Percentiles rank a stretch among this genome's conserved stretches.
Conservation (phyloP, 176 grass and related monocot species). For the barley (Hordeum vulgare) region DNA sequence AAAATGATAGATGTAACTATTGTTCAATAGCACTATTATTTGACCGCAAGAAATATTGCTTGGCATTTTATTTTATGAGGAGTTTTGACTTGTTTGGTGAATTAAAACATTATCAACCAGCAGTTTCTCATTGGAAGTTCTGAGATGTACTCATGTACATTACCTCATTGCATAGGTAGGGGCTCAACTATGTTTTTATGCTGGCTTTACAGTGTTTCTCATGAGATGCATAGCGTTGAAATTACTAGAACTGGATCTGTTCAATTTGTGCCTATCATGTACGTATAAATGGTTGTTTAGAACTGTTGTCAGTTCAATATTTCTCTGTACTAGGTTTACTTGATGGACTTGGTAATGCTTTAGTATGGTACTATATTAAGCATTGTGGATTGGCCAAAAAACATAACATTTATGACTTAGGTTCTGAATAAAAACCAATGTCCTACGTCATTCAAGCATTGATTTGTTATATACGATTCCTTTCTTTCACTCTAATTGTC, state of each 20-base stretch:
- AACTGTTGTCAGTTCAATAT: background rate
- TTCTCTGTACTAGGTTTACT: background rate
- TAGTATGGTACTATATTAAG: background rate
- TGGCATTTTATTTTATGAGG: background rate
- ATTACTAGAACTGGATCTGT: constrained; percentile 1
- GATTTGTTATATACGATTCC: constrained; percentile 1
- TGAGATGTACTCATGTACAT: constrained; percentile 13
- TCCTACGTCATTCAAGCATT: background rate
- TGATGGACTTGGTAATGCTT: background rate
- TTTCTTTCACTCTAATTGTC: constrained; percentile 10
- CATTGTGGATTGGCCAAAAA: background rate
- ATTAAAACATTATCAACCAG: background rate
- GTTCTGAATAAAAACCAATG: background rate
- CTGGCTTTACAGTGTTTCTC: background rate
- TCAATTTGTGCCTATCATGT: background rate
- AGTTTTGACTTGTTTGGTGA: background rate
- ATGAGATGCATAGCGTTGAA: background rate
- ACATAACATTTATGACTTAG: background rate
- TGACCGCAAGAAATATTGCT: constrained; percentile 3
- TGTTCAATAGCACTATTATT: background rate
- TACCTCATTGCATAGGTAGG: background rate
- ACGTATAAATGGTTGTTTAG: background rate
- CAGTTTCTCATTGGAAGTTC: constrained; percentile 7
- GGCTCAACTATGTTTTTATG: background rate
- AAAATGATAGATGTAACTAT: background rate